A percentile compares a stretch with the other conserved stretches of the same genome.
phyloP scores from a whole-genome alignment of 495 filamentous ascomycete species.

The Opeltia flavorubescens region DNA sequence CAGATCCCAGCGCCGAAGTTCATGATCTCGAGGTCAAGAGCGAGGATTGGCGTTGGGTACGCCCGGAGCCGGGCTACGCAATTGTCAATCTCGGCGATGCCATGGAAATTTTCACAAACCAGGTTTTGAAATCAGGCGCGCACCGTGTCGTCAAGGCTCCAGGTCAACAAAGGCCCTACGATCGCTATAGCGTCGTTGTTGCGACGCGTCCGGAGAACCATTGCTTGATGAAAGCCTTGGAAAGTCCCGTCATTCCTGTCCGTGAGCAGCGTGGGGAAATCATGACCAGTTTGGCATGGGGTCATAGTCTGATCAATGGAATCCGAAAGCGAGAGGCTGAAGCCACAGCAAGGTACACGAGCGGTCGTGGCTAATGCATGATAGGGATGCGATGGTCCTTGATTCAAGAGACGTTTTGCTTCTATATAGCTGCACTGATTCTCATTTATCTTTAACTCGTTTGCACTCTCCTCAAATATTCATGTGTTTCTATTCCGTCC shows the following conservation, averaged over 20 bases:
- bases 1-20: background rate
- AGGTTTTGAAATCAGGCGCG: slow-evolving; percentile 15
- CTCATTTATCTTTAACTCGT: no score
- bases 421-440: no score
- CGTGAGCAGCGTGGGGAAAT: no score
- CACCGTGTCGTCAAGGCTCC: slow-evolving; percentile 19
- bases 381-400: no score
- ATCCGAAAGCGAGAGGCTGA: no score
- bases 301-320: no score
- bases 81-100: slow-evolving; percentile 25
- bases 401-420: no score
- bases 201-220: slow-evolving; percentile 6
- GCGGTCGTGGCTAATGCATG: no score
- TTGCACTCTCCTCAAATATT: no score
- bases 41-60: slow-evolving; percentile 19
- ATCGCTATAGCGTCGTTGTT: slow-evolving; percentile 11
- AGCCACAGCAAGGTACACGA: no score
- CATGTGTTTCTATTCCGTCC: no score
- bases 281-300: no score
- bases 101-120: slow-evolving; percentile 19
- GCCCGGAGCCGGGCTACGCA: slow-evolving; percentile 18
- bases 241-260: background rate
- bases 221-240: slow-evolving; percentile 9
- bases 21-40: slow-evolving; percentile 3
- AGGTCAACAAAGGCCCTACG: slow-evolving; percentile 5